A percentile compares a stretch with the other conserved stretches of the same genome.
phyloP scores from a whole-genome alignment of 2,329 filamentous ascomycete genomes.

The Fonsecaea pedrosoi region DNA sequence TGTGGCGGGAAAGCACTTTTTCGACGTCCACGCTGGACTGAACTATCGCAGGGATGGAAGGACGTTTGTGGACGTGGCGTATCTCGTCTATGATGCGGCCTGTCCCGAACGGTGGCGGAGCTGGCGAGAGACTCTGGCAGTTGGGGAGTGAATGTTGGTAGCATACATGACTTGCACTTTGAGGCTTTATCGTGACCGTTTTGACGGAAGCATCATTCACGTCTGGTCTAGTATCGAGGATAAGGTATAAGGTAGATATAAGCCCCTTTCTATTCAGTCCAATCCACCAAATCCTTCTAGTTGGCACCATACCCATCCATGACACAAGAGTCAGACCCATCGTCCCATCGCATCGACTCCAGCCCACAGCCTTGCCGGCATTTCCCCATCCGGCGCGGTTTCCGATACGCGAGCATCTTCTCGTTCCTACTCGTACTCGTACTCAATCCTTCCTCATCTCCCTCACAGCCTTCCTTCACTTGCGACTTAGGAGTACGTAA shows the following conservation, averaged over 20 bases:
- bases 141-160: background rate
- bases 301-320: background rate
- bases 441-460: too few species aligned
- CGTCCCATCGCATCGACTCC: background rate
- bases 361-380: background rate
- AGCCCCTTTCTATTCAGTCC: too few species aligned
- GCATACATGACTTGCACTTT: background rate
- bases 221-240: too few species aligned
- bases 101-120: background rate
- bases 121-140: conserved; percentile 5
- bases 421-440: background rate
- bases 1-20: background rate
- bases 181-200: background rate
- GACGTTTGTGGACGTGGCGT: conserved; percentile 8
- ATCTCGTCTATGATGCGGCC: background rate
- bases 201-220: too few species aligned
- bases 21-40: conserved; percentile 7
- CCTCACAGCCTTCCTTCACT: too few species aligned
- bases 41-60: conserved; percentile 12
- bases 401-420: background rate
- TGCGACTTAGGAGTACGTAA: too few species aligned
- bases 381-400: background rate
- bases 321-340: background rate
- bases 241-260: too few species aligned
- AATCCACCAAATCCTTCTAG: too few species aligned